phyloP scores from a whole-genome alignment of 257 asterid species.

The Sherardia arvensis region DNA sequence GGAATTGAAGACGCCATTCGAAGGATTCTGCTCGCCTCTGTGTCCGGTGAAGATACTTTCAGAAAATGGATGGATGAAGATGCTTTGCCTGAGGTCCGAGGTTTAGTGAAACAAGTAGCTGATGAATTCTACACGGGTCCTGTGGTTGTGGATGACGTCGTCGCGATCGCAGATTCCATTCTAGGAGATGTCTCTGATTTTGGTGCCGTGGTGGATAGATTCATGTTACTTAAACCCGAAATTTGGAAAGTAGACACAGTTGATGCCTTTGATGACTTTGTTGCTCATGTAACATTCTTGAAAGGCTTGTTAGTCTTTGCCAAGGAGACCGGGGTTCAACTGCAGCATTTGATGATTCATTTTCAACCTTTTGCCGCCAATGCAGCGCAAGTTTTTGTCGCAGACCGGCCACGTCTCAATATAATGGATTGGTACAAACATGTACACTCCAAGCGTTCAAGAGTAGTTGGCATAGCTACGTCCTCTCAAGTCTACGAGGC shows the following conservation, averaged over 20 bases:
- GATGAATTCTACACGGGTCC: neutral
- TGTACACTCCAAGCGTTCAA: neutral
- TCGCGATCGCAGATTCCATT: neutral
- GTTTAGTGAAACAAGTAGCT: neutral
- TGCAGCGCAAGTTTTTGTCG: neutral
- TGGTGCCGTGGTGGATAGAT: neutral
- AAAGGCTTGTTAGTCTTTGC: neutral
- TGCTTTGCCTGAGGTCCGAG: neutral
- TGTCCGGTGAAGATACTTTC: too few relatives aligned
- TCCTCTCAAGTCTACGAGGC: neutral
- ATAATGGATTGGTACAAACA: neutral
- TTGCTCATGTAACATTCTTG: neutral
- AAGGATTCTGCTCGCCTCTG: neutral
- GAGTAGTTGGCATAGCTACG: neutral
- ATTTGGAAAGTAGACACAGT: neutral
- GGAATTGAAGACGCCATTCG: neutral
- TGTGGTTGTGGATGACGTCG: neutral
- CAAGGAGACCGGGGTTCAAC: neutral
- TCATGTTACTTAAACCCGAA: neutral
- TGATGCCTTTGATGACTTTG: neutral
- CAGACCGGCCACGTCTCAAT: neutral
- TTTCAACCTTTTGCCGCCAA: neutral
- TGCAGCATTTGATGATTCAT: neutral
- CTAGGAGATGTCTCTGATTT: neutral
- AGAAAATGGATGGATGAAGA: neutral